Evolutionary conservation across 1,139 yeast genomes (phyloP).

Genomic region (Scheffersomyces titani): DNA sequence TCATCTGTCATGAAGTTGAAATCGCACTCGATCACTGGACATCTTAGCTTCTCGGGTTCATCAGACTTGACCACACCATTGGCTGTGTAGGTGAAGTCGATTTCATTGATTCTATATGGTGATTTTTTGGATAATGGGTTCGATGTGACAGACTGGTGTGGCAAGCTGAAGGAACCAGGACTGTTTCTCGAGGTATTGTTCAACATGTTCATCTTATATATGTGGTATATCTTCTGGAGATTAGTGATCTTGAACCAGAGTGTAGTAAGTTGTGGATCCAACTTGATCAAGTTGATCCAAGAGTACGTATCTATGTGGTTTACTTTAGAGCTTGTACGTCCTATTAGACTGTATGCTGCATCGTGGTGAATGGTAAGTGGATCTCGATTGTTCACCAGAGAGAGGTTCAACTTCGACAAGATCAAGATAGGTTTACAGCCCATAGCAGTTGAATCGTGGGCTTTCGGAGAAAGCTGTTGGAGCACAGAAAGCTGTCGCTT

Average conservation of each 20-base stretch:
- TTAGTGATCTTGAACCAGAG: conserved; percentile 45
- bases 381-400: conserved; percentile 12
- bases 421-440: conserved; percentile 15
- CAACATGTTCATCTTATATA: conserved; percentile 32
- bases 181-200: conserved; percentile 2
- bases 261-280: conserved; percentile 44
- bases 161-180: background rate
- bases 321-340: conserved; percentile 4
- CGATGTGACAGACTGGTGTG: conserved; percentile 1
- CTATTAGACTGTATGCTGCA: conserved; percentile 12
- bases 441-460: background rate
- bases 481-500: conserved; percentile 32
- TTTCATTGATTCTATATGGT: conserved; percentile 17
- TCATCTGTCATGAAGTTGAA: conserved; percentile 38
- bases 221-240: conserved; percentile 43
- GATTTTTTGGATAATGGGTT: conserved; percentile 10
- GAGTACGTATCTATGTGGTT: conserved; percentile 27
- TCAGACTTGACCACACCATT: conserved; percentile 4
- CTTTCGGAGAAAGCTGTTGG: conserved; percentile 24
- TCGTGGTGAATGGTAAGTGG: conserved; percentile 22
- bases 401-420: conserved; percentile 19
- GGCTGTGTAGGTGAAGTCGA: conserved; percentile 29
- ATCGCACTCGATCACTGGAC: conserved; percentile 47
- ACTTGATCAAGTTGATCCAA: conserved; percentile 42
- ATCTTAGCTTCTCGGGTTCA: conserved; percentile 18